Evolutionary conservation across 495 filamentous ascomycete genomes (phyloP).

Genomic region (Chaetomium tenue): DNA sequence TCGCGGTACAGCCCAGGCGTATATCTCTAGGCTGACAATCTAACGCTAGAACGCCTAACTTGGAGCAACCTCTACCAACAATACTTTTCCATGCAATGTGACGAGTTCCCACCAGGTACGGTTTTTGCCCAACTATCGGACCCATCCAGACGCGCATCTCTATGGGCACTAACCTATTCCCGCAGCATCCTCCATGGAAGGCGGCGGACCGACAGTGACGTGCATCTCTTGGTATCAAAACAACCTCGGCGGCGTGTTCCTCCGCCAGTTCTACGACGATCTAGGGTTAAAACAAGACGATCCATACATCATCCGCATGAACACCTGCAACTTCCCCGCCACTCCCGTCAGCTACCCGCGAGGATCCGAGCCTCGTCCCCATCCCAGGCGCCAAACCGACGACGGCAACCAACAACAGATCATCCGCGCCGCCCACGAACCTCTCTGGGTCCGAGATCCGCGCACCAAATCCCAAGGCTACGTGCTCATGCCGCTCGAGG

Average conservation of each 20-base stretch:
- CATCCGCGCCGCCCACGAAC: neutral
- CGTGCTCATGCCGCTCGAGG: slow-evolving; percentile 8
- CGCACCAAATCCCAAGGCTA: slow-evolving; percentile 1
- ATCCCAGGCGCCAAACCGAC: neutral
- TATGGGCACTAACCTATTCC: neutral
- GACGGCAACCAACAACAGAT: neutral
- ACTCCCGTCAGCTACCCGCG: slow-evolving; percentile 3
- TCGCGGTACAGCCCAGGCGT: neutral
- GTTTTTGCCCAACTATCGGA: neutral
- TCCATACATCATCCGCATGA: slow-evolving; percentile 11
- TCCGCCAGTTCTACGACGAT: slow-evolving; percentile 8
- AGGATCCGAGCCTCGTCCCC: slow-evolving; percentile 3
- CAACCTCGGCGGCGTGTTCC: slow-evolving; percentile 12
- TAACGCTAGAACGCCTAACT: slow-evolving; percentile 4
- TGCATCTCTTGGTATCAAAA: slow-evolving; percentile 16
- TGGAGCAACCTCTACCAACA: neutral
- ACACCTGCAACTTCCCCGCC: slow-evolving; percentile 10
- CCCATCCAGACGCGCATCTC: neutral
- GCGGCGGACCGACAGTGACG: slow-evolving; percentile 10
- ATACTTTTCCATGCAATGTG: slow-evolving; percentile 15
- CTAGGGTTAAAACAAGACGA: neutral
- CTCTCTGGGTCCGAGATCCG: slow-evolving; percentile 10
- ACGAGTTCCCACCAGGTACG: slow-evolving; percentile 15
- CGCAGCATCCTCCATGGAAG: slow-evolving; percentile 13
- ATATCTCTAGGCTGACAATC: neutral